Percentiles rank a stretch among this genome's conserved stretches.
Evolutionary conservation across 1,284 basidiomycete species (phyloP).

Genomic region (Phaffia rhodozyma): DNA sequence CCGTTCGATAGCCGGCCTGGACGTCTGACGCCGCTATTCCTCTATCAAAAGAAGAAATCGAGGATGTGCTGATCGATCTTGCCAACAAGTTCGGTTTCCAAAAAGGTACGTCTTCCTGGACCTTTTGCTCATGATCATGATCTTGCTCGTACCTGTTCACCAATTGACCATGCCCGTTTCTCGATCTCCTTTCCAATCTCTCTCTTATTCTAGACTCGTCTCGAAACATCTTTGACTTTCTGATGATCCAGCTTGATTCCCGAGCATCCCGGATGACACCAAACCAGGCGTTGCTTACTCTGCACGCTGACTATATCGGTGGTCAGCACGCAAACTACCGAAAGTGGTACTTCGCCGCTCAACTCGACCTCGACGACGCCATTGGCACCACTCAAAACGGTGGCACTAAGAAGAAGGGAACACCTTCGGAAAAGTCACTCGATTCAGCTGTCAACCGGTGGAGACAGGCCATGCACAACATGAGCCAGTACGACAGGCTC

Average conservation of each 20-base stretch:
- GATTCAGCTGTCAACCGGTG: conserved; percentile 80
- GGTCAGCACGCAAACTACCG: conserved; percentile 94
- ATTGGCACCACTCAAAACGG: conserved; percentile 87
- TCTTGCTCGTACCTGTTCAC: not conserved
- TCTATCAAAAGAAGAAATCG: conserved; percentile 95
- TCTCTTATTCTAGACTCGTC: conserved; percentile 39
- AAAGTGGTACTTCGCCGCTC: conserved; percentile 99
- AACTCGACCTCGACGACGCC: conserved; percentile 96
- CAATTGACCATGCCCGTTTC: not conserved
- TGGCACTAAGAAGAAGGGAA: conserved; percentile 48
- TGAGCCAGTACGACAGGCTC: conserved; percentile 96
- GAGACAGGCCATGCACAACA: conserved; percentile 96
- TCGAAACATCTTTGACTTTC: conserved; percentile 75
- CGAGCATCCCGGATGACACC: conserved; percentile 96
- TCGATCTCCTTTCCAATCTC: not conserved
- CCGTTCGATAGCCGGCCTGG: conserved; percentile 68
- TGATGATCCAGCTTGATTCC: conserved; percentile 96
- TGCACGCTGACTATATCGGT: conserved; percentile 98
- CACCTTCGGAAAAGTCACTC: conserved; percentile 65
- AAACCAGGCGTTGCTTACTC: conserved; percentile 81
- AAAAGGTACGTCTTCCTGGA: conserved; percentile 52
- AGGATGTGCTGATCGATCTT: conserved; percentile 95
- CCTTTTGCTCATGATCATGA: not conserved
- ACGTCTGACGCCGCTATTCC: conserved; percentile 82
- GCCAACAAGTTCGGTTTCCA: conserved; percentile 99